Evolutionary conservation across 257 asterid species (phyloP).

Genomic region (Solanum rostratum): DNA sequence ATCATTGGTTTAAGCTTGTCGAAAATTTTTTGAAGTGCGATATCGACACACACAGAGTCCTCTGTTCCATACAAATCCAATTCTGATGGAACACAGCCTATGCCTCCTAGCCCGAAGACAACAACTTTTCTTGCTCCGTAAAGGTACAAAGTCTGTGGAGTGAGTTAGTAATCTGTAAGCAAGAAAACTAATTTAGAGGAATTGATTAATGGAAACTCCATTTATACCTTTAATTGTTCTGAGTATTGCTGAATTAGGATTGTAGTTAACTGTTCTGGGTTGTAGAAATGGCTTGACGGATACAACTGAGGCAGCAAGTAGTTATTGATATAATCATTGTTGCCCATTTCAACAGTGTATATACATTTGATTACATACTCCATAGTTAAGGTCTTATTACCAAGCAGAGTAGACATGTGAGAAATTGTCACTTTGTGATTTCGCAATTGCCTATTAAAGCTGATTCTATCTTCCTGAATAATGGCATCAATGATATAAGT

Average conservation of each 20-base stretch:
- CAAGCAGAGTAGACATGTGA: conserved; percentile 7
- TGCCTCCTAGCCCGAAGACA: conserved; percentile 12
- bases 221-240: conserved; percentile 3
- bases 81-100: conserved; percentile 33
- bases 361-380: conserved; percentile 40
- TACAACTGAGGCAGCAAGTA: conserved; percentile 42
- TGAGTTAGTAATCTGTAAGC: background rate
- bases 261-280: background rate
- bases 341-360: conserved; percentile 34
- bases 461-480: conserved; percentile 9
- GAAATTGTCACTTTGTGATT: conserved; percentile 1
- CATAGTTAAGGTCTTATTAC: conserved; percentile 15
- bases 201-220: background rate
- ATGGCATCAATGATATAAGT: background rate
- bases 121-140: conserved; percentile 43
- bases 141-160: conserved; percentile 23
- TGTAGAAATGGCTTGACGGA: conserved; percentile 15
- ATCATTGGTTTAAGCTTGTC: conserved; percentile 10
- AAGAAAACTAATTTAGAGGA: background rate
- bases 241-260: conserved; percentile 1
- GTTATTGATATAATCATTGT: conserved; percentile 62
- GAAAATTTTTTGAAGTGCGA: conserved; percentile 14
- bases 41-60: conserved; percentile 23
- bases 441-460: conserved; percentile 8
- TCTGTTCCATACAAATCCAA: conserved; percentile 12